A percentile compares a stretch with the other conserved stretches of the same genome.
Evolutionary conservation across 768 basidiomycete species (phyloP).

Genomic region (Crucibulum laeve): DNA sequence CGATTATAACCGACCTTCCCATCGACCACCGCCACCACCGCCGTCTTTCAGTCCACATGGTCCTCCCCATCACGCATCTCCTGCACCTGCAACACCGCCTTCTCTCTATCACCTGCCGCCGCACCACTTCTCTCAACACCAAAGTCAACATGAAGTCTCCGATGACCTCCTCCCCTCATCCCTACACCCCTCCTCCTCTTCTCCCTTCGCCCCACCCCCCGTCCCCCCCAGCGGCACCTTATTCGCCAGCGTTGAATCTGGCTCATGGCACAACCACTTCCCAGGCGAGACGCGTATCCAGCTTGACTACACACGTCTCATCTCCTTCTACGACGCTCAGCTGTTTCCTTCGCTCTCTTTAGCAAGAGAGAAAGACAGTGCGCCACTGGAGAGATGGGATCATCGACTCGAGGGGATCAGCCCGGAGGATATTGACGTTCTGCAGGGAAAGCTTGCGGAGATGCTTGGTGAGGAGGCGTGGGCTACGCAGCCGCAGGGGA

Average conservation of each 20-base stretch:
- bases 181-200: neutral
- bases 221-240: neutral
- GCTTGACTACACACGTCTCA: constrained; percentile 24
- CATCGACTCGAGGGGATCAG: constrained; percentile 22
- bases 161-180: neutral
- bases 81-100: no score
- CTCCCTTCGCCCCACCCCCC: neutral
- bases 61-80: no score
- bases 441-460: constrained; percentile 2
- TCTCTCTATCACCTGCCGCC: no score
- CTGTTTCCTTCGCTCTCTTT: constrained; percentile 22
- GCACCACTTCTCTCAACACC: no score
- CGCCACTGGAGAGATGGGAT: constrained; percentile 11
- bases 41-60: no score
- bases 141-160: neutral
- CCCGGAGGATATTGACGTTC: constrained; percentile 10
- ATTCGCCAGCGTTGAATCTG: constrained; percentile 13
- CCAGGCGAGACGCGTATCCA: constrained; percentile 30
- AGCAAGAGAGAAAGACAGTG: constrained; percentile 14
- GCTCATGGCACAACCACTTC: constrained; percentile 26
- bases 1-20: no score
- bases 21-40: no score
- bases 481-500: constrained; percentile 8
- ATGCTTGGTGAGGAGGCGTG: constrained; percentile 12
- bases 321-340: constrained; percentile 30